Evolutionary conservation across 106 monocot genomes (phyloP).

Genomic region (Dioscorea dumetorum): DNA sequence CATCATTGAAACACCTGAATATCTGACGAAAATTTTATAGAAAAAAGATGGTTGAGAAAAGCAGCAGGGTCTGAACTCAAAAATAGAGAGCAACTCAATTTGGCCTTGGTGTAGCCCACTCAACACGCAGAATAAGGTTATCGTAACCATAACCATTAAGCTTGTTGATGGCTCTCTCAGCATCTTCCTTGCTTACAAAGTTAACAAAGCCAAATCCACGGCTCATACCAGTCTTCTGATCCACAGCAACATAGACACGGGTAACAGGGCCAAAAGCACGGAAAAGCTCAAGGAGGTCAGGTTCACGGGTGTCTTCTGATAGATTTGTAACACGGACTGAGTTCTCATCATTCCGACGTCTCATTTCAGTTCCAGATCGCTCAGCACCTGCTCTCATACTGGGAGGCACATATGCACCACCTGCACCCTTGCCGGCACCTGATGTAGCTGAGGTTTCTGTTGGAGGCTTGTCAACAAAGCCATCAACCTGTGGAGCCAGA

Average conservation of each 20-base stretch:
- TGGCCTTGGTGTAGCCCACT: constrained; percentile 84
- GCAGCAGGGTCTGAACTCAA: no score
- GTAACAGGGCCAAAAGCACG: constrained; percentile 73
- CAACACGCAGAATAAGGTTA: constrained; percentile 84
- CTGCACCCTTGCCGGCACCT: constrained; percentile 21
- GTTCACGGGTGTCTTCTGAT: constrained; percentile 86
- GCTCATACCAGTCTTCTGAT: constrained; percentile 84
- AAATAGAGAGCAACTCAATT: constrained; percentile 15
- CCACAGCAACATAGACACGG: constrained; percentile 80
- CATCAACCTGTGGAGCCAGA: constrained; percentile 42
- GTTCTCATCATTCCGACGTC: constrained; percentile 89
- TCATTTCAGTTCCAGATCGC: constrained; percentile 38
- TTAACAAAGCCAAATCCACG: constrained; percentile 92
- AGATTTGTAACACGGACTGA: constrained; percentile 87
- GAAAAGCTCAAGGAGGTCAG: constrained; percentile 88
- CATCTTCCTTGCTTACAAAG: constrained; percentile 79
- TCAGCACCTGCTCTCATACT: constrained; percentile 50
- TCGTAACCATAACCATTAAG: constrained; percentile 97
- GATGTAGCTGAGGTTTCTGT: constrained; percentile 19
- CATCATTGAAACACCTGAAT: no score
- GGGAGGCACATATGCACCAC: constrained; percentile 50
- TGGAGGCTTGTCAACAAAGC: constrained; percentile 37
- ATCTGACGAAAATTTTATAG: no score
- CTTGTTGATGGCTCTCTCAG: constrained; percentile 82
- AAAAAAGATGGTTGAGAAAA: no score